phyloP scores from a whole-genome alignment of 2,329 filamentous ascomycete genomes.

The Fusarium dimerum region DNA sequence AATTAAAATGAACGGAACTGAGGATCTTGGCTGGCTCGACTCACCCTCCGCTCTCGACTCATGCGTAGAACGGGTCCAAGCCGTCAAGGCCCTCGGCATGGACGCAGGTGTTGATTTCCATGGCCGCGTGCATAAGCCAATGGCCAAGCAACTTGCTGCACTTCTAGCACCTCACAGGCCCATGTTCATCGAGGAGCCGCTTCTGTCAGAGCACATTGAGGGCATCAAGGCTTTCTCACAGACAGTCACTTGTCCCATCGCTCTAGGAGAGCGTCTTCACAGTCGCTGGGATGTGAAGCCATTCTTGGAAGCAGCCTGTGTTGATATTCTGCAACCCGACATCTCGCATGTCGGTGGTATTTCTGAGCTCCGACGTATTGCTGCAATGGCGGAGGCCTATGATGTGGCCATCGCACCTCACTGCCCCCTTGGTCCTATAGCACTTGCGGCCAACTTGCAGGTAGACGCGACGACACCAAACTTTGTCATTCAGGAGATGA shows the following conservation, averaged over 20 bases:
- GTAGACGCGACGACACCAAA: slow-evolving; percentile 62
- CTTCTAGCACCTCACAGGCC: slow-evolving; percentile 67
- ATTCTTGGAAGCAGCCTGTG: slow-evolving; percentile 66
- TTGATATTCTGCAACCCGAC: slow-evolving; percentile 75
- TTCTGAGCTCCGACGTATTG: slow-evolving; percentile 69
- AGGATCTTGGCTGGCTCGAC: slow-evolving; percentile 76
- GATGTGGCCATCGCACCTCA: slow-evolving; percentile 74
- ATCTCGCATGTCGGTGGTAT: slow-evolving; percentile 73
- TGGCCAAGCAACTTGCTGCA: slow-evolving; percentile 74
- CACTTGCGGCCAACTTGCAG: slow-evolving; percentile 70
- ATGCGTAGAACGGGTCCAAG: slow-evolving; percentile 66
- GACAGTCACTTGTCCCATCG: slow-evolving; percentile 58
- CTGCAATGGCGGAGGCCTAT: slow-evolving; percentile 71
- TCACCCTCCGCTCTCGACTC: slow-evolving; percentile 64
- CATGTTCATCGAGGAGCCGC: slow-evolving; percentile 75
- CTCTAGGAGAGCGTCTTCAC: slow-evolving; percentile 71
- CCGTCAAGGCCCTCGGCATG: slow-evolving; percentile 69
- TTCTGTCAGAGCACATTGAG: slow-evolving; percentile 68
- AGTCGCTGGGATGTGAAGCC: slow-evolving; percentile 73
- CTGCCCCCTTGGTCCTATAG: slow-evolving; percentile 72
- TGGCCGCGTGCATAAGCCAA: slow-evolving; percentile 75
- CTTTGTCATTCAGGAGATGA: slow-evolving; percentile 78
- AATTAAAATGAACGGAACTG: slow-evolving; percentile 80
- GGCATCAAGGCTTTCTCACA: slow-evolving; percentile 50
- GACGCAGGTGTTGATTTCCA: slow-evolving; percentile 79